These are phyloP conservation scores for Hypoxylon lienhwacheense DNA, from an alignment of 495 filamentous ascomycete species.

Conservation along the genomic window DNA sequence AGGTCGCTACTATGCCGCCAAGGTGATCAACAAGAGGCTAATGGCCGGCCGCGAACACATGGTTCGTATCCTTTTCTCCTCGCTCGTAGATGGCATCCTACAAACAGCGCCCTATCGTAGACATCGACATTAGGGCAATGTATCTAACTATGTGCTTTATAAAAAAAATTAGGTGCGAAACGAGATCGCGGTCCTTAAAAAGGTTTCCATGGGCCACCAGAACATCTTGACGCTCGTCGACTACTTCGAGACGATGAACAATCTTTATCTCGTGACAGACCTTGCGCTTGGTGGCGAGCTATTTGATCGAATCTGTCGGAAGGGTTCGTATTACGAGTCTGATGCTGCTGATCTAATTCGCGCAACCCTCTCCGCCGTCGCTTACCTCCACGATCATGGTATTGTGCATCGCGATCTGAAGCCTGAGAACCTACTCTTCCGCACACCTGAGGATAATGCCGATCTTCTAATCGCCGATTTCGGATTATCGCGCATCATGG, in stretches of 20 bases:
- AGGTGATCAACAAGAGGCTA: slow-evolving; percentile 97
- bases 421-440: slow-evolving; percentile 77
- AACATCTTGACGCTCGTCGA: slow-evolving; percentile 97
- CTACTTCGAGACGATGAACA: slow-evolving; percentile 99
- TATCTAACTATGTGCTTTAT: slow-evolving; percentile 15
- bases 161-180: slow-evolving; percentile 91
- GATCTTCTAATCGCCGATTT: slow-evolving; percentile 97
- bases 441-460: slow-evolving; percentile 79
- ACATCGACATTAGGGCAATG: not conserved
- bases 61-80: slow-evolving; percentile 55
- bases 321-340: slow-evolving; percentile 96
- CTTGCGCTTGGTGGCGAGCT: slow-evolving; percentile 95
- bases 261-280: slow-evolving; percentile 96
- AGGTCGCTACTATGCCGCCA: slow-evolving; percentile 96
- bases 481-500: slow-evolving; percentile 92
- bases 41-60: slow-evolving; percentile 99
- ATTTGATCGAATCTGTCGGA: slow-evolving; percentile 97
- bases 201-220: slow-evolving; percentile 95
- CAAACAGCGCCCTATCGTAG: too few relatives aligned
- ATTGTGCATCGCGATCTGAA: slow-evolving; percentile 89
- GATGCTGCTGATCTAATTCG: slow-evolving; percentile 95
- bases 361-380: slow-evolving; percentile 93
- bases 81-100: not conserved
- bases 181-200: slow-evolving; percentile 95
- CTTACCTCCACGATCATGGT: slow-evolving; percentile 96